Conservation (phyloP, 2,329 filamentous ascomycete species). For the Penicillium sp. region DNA sequence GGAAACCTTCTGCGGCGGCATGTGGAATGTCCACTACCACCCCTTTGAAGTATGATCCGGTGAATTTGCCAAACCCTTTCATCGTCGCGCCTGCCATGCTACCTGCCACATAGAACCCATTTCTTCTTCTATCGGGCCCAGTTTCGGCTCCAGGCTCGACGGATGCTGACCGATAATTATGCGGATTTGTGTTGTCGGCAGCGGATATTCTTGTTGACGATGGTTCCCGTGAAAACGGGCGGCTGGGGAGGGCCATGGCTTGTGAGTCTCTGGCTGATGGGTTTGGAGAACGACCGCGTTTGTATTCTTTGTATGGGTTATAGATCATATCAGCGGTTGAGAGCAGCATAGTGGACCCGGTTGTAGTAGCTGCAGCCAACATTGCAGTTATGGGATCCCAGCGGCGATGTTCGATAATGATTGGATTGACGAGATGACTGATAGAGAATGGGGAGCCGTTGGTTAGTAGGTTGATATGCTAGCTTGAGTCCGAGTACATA, state of each 20-base stretch:
- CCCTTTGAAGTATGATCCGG: conserved; percentile 26
- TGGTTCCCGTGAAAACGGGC: neutral
- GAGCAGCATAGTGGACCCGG: conserved; percentile 27
- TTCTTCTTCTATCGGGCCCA: neutral
- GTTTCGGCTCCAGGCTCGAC: neutral
- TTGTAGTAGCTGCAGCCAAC: conserved; percentile 24
- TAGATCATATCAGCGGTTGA: conserved; percentile 28
- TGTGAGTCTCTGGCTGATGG: neutral
- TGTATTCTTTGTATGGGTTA: conserved; percentile 30
- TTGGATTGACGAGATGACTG: conserved; percentile 30
- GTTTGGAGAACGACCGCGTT: conserved; percentile 8
- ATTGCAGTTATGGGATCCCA: conserved; percentile 35
- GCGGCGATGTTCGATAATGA: conserved; percentile 34
- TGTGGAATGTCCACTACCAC: conserved; percentile 35
- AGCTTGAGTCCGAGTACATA: conserved; percentile 4
- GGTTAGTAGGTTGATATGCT: neutral
- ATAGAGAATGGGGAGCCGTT: neutral
- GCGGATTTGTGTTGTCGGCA: neutral
- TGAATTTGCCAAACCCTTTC: conserved; percentile 18
- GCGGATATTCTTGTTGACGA: neutral
- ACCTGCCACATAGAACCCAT: conserved; percentile 1
- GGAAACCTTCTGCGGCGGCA: conserved; percentile 37
- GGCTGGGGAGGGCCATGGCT: neutral
- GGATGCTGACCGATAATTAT: neutral
- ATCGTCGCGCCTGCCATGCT: conserved; percentile 12